A percentile compares a stretch with the other conserved stretches of the same genome.
Evolutionary conservation across 768 basidiomycete genomes (phyloP).

Genomic region (Tricholoma sp.): DNA sequence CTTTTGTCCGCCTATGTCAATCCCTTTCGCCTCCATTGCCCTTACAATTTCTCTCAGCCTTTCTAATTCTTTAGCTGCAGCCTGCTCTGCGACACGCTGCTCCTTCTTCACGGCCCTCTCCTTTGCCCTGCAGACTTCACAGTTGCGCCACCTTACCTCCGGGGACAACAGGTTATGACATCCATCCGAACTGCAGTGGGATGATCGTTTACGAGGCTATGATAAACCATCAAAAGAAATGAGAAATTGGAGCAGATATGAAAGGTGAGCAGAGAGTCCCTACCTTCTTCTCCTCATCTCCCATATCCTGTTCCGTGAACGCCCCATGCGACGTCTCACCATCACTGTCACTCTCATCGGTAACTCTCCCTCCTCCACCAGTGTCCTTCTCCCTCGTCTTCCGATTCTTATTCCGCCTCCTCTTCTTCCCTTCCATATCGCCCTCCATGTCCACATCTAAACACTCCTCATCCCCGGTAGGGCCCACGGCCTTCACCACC

Average conservation of each 20-base stretch:
- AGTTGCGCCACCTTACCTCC: conserved; percentile 42
- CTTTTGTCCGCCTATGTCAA: neutral
- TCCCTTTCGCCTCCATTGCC: neutral
- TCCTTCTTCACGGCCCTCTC: conserved; percentile 25
- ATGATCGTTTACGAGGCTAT: conserved; percentile 12
- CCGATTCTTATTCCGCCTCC: neutral
- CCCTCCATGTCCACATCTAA: neutral
- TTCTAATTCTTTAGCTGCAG: conserved; percentile 1
- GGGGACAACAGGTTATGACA: conserved; percentile 42
- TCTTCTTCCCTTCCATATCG: neutral
- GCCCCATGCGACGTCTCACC: neutral
- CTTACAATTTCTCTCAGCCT: conserved; percentile 8
- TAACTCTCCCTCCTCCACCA: neutral
- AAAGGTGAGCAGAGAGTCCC: neutral
- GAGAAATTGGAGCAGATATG: neutral
- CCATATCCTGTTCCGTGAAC: neutral
- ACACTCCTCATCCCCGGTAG: neutral
- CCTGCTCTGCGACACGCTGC: conserved; percentile 6
- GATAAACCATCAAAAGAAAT: neutral
- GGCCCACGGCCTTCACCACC: conserved; percentile 22
- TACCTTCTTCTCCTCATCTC: conserved; percentile 8
- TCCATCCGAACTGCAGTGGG: conserved; percentile 31
- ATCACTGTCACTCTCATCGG: neutral
- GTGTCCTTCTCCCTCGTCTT: neutral
- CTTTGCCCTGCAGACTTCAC: conserved; percentile 38